Conservation (phyloP, 495 filamentous ascomycete genomes). For the Penicillium cataractarum region DNA sequence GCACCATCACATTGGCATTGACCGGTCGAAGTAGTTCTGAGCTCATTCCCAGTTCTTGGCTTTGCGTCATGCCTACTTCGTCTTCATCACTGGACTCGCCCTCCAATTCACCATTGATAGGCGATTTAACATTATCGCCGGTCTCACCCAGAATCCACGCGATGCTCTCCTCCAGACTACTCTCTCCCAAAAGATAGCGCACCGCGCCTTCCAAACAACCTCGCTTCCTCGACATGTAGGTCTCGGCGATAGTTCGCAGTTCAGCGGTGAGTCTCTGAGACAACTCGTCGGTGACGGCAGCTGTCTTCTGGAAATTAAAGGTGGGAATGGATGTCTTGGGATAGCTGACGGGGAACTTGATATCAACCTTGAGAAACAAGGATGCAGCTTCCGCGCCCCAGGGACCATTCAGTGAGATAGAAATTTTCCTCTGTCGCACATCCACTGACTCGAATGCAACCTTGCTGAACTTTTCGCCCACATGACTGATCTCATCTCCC, state of each 20-base stretch:
- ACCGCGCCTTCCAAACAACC: slow-evolving; percentile 84
- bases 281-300: slow-evolving; percentile 72
- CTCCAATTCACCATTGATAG: slow-evolving; percentile 61
- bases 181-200: slow-evolving; percentile 83
- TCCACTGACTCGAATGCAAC: slow-evolving; percentile 86
- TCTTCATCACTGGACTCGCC: slow-evolving; percentile 87
- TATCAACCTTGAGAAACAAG: slow-evolving; percentile 76
- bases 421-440: slow-evolving; percentile 69
- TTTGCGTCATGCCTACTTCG: slow-evolving; percentile 62
- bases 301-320: slow-evolving; percentile 76
- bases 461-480: slow-evolving; percentile 80
- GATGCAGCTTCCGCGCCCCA: slow-evolving; percentile 75
- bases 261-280: slow-evolving; percentile 66
- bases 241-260: slow-evolving; percentile 68
- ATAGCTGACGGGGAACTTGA: slow-evolving; percentile 80
- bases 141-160: slow-evolving; percentile 62
- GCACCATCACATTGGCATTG: slow-evolving; percentile 75
- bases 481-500: slow-evolving; percentile 84
- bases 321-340: slow-evolving; percentile 66
- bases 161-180: slow-evolving; percentile 73
- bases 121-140: slow-evolving; percentile 48
- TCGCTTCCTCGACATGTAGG: slow-evolving; percentile 67
- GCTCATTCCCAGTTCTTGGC: slow-evolving; percentile 58
- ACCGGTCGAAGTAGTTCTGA: slow-evolving; percentile 56
- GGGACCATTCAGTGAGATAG: slow-evolving; percentile 81